These are phyloP conservation scores for Taphrina pruni DNA, from an alignment of 1,139 yeast genomes.

Conservation along the genomic window DNA sequence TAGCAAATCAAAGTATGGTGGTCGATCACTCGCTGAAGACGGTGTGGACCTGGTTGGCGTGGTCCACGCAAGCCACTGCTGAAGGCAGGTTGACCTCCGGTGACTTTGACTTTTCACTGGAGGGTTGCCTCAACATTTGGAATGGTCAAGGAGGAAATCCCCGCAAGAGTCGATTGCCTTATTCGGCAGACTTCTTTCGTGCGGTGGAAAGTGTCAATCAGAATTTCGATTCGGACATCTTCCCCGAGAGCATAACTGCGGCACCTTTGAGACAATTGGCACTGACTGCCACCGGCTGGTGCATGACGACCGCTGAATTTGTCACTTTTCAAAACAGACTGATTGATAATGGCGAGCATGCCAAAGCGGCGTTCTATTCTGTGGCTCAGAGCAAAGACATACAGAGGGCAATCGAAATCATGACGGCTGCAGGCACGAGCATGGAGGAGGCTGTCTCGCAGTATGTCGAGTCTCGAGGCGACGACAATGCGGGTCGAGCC, in stretches of 20 bases:
- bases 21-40: slow-evolving; percentile 70
- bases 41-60: slow-evolving; percentile 90
- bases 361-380: slow-evolving; percentile 98
- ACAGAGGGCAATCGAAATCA: slow-evolving; percentile 73
- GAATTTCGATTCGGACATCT: slow-evolving; percentile 47
- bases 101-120: slow-evolving; percentile 77
- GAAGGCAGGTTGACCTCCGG: slow-evolving; percentile 73
- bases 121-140: slow-evolving; percentile 92
- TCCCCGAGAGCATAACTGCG: slow-evolving; percentile 44
- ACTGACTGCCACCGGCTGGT: slow-evolving; percentile 90
- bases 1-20: slow-evolving; percentile 65
- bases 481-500: slow-evolving; percentile 62
- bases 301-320: slow-evolving; percentile 74
- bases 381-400: slow-evolving; percentile 86
- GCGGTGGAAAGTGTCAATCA: slow-evolving; percentile 44
- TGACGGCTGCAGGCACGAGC: slow-evolving; percentile 61
- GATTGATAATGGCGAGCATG: slow-evolving; percentile 60
- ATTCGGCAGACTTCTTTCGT: slow-evolving; percentile 8
- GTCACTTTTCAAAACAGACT: slow-evolving; percentile 66
- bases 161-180: slow-evolving; percentile 43
- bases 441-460: slow-evolving; percentile 83
- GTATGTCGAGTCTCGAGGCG: slow-evolving; percentile 58
- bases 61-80: slow-evolving; percentile 53
- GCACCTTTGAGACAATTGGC: slow-evolving; percentile 71
- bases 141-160: slow-evolving; percentile 60